Percentiles rank a stretch among this genome's conserved stretches.
Evolutionary conservation across 169 alveolate genomes (phyloP).

Genomic region (Neospora caninum): DNA sequence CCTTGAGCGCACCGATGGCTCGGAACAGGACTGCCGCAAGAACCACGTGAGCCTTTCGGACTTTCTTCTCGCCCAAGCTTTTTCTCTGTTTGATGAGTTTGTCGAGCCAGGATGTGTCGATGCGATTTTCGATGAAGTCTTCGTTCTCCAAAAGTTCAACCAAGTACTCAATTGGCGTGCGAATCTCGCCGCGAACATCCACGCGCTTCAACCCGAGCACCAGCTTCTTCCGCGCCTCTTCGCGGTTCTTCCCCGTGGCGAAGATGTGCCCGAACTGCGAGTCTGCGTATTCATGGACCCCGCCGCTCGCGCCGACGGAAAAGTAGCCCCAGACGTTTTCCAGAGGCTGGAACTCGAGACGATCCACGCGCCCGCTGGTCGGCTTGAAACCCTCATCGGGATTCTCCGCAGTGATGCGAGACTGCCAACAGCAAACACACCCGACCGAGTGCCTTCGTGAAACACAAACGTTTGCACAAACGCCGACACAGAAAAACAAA

Average conservation of each 20-base stretch:
- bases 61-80: neutral
- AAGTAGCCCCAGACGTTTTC: slow-evolving; percentile 86
- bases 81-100: slow-evolving; percentile 52
- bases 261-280: slow-evolving; percentile 91
- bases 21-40: slow-evolving; percentile 63
- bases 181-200: slow-evolving; percentile 80
- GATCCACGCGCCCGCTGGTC: slow-evolving; percentile 79
- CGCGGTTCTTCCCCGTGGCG: slow-evolving; percentile 81
- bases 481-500: neutral
- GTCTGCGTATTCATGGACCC: slow-evolving; percentile 87
- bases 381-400: slow-evolving; percentile 89
- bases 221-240: slow-evolving; percentile 71
- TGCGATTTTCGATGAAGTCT: slow-evolving; percentile 72
- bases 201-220: slow-evolving; percentile 79
- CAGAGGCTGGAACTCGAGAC: slow-evolving; percentile 76
- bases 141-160: slow-evolving; percentile 78
- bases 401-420: slow-evolving; percentile 88
- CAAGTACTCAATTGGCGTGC: slow-evolving; percentile 79
- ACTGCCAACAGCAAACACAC: too few species aligned
- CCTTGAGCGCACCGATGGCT: slow-evolving; percentile 60
- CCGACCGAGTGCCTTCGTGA: neutral
- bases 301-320: slow-evolving; percentile 82
- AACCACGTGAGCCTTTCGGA: slow-evolving; percentile 32
- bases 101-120: slow-evolving; percentile 74
- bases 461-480: neutral